Percentiles rank a stretch among this genome's conserved stretches.
These are phyloP conservation scores for sorghum (Sorghum bicolor) DNA, from an alignment of 176 grass and related monocot species.

Conservation along the genomic window Sorghum_bicolor_NCBIv3 NC_012874.2:12863501-12864000, in stretches of 20 bases:
- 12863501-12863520: too few relatives aligned
- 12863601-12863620: too few relatives aligned
- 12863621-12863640: neutral
- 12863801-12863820: neutral
- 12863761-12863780: neutral
- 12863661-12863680: neutral
- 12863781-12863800: too few relatives aligned
- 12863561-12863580: too few relatives aligned
- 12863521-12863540: too few relatives aligned
- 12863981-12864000: too few relatives aligned
- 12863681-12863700: neutral
- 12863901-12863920: neutral
- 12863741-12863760: neutral
- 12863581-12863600: neutral
- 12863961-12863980: neutral
- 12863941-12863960: neutral
- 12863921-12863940: neutral
- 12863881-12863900: neutral
- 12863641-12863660: neutral
- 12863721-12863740: neutral
- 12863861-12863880: too few relatives aligned
- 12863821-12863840: neutral
- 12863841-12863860: neutral
- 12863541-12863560: too few relatives aligned
- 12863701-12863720: neutral